Evolutionary conservation across 495 filamentous ascomycete genomes (phyloP).

Genomic region (Hypoxylon cercidicola): DNA sequence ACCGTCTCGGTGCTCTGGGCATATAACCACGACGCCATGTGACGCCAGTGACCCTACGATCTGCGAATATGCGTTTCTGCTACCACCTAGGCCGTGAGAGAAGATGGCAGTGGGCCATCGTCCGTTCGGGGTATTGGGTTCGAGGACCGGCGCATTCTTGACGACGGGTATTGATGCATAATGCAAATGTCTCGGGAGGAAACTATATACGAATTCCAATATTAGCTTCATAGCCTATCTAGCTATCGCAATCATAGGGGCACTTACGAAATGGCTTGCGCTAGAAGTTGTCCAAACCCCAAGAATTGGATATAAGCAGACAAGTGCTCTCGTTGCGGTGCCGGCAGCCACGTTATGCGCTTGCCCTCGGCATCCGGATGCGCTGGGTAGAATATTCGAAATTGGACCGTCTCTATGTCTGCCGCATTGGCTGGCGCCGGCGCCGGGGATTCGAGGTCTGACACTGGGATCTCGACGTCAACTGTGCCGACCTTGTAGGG

Average conservation of each 20-base stretch:
- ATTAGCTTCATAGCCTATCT: constrained; percentile 9
- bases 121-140: constrained; percentile 44
- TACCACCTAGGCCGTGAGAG: constrained; percentile 81
- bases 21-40: constrained; percentile 78
- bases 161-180: constrained; percentile 67
- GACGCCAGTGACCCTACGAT: constrained; percentile 75
- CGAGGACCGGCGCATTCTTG: constrained; percentile 54
- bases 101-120: constrained; percentile 83
- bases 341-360: constrained; percentile 73
- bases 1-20: constrained; percentile 80
- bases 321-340: constrained; percentile 74
- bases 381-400: constrained; percentile 80
- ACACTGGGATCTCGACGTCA: constrained; percentile 77
- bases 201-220: constrained; percentile 45
- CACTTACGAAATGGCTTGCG: constrained; percentile 70
- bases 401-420: constrained; percentile 71
- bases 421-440: constrained; percentile 59
- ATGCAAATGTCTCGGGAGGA: constrained; percentile 72
- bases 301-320: constrained; percentile 75
- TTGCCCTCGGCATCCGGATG: constrained; percentile 53
- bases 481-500: constrained; percentile 78
- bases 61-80: constrained; percentile 78
- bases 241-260: neutral
- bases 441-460: constrained; percentile 64
- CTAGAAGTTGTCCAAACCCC: constrained; percentile 63